phyloP scores from a whole-genome alignment of 305 asterid genomes.

The Fraxinus floribunda region DNA sequence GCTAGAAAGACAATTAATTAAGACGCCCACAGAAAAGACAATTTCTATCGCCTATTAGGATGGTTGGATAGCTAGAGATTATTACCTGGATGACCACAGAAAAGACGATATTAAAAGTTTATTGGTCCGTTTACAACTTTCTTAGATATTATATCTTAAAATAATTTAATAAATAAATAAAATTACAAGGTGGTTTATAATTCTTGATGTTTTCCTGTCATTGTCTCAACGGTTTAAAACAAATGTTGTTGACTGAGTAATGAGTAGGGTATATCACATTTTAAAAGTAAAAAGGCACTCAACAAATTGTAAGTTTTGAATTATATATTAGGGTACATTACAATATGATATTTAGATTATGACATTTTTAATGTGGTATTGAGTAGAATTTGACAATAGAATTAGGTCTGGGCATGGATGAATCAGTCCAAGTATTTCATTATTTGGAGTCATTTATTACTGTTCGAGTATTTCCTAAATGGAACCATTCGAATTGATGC shows the following conservation, averaged over 20 bases:
- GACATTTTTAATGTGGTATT: neutral
- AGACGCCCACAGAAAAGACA: no score
- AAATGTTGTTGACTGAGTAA: neutral
- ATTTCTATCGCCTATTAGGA: no score
- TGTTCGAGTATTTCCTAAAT: no score
- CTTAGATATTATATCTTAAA: neutral
- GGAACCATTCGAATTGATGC: neutral
- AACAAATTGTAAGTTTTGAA: no score
- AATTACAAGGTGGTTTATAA: no score
- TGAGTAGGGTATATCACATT: neutral
- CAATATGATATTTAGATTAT: neutral
- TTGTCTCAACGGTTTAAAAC: neutral
- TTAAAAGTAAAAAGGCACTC: neutral
- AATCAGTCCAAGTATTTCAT: neutral
- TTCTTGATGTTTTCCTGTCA: neutral
- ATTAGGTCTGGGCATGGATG: neutral
- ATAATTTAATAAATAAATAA: no score
- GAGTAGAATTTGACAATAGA: neutral
- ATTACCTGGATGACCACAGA: neutral
- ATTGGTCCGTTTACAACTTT: neutral
- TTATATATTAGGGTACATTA: neutral
- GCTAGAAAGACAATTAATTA: no score
- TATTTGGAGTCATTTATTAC: no score
- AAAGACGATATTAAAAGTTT: neutral
- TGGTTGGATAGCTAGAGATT: no score